Evolutionary conservation across 257 asterid species (phyloP), one percentile per base, ranked within the genome.

Genomic region (Fraxinus pennsylvanica): DNA sequence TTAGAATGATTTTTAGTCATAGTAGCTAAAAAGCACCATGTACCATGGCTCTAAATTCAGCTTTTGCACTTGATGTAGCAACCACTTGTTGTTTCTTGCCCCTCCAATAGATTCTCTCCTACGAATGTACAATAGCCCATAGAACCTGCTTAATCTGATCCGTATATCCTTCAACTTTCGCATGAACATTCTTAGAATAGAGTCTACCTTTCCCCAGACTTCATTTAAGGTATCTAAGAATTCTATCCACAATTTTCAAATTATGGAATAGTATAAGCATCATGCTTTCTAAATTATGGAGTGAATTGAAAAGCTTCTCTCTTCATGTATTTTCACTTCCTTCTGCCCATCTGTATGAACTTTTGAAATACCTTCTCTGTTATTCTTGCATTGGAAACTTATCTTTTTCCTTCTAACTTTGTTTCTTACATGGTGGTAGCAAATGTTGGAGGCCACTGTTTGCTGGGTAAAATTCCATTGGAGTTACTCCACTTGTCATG

Each of bases 381-480:
- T 6, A 57, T 45, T 82, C 68, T 73, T 25, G 68, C 13, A 41
- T 59, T 73, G 12, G 61, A 43, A 72, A 32, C 67, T 19, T 71
- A 25, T 41, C 9, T 72, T 57, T 61, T 68, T 71, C 77, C 68
- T 47, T 47, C 83, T 71, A 71, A 75, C 74, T 27, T 72, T 38
- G 52, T 79, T 84, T 82, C 74, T 45, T 82, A 75, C 35, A n/a
- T 73, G 71, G 76, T 85, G 79, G 71, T 82, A 96, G 99, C 87
- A 80, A 86, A 91, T 88, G 87, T 36, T 80, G 94, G 86, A 79
- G 94, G 94, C 74, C 87, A 82, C 83, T 93, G 98, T 85, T 89
- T 92, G 73, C 69, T 91, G 84, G 97, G 99, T 54, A 92, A 88
- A 85, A 88, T 96, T 80, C 95, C 97, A n/a, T 82, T 96, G 97